Percentiles rank a stretch among this genome's conserved stretches.
Evolutionary conservation across 768 basidiomycete genomes (phyloP).

Genomic region (Pulveroboletus sp.): DNA sequence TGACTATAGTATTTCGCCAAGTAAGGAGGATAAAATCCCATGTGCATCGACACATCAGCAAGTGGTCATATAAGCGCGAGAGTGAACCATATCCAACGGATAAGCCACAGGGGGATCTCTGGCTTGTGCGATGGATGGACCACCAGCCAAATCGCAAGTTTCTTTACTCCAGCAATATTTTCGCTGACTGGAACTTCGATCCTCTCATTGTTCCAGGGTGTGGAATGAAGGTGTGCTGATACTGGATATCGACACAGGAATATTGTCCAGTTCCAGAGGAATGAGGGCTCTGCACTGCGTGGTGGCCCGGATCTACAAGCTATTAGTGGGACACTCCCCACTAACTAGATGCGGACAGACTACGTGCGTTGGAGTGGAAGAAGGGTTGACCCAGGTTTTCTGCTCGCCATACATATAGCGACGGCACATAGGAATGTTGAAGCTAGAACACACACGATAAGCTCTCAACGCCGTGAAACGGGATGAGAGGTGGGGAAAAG

Average conservation of each 20-base stretch:
- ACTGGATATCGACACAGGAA: constrained; percentile 18
- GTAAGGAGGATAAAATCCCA: constrained; percentile 14
- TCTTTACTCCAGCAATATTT: background rate
- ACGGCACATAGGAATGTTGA: background rate
- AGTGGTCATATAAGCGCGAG: constrained; percentile 15
- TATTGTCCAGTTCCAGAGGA: background rate
- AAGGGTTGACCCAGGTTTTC: too few species aligned
- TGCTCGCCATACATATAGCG: constrained; percentile 1
- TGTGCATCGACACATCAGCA: background rate
- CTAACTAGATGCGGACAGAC: constrained; percentile 1
- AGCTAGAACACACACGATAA: too few species aligned
- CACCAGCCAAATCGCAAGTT: constrained; percentile 19
- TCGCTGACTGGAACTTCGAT: background rate
- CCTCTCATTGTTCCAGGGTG: background rate
- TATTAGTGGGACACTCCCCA: background rate
- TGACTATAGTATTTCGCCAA: constrained; percentile 18
- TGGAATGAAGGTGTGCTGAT: constrained; percentile 12
- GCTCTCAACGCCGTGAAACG: too few species aligned
- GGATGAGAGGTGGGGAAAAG: too few species aligned
- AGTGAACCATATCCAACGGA: constrained; percentile 16
- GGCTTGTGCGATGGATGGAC: background rate
- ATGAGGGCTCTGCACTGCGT: background rate
- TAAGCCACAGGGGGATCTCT: constrained; percentile 7
- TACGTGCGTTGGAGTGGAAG: background rate
- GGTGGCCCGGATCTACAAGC: background rate